A percentile compares a stretch with the other conserved stretches of the same genome.
phyloP scores from a whole-genome alignment of 2,329 filamentous ascomycete species.

The Thyridium curvatum region DNA sequence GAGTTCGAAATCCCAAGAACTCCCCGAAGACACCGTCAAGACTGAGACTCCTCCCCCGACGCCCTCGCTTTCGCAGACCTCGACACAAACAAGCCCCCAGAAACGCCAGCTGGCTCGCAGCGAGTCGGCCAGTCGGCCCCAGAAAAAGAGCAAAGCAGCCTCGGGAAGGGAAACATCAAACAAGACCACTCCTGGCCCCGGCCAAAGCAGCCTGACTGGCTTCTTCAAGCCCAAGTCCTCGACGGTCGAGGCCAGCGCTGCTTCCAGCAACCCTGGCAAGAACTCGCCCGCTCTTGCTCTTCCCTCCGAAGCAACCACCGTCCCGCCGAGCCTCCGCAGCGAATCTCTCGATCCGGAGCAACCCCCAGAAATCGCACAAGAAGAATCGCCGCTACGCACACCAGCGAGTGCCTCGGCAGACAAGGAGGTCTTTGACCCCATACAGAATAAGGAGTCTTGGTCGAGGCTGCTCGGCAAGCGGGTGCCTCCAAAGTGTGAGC shows the following conservation, averaged over 20 bases:
- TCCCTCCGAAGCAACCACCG: background rate
- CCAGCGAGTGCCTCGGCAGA: background rate
- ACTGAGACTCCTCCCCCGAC: too few species aligned
- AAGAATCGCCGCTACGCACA: background rate
- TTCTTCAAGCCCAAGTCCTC: constrained; percentile 65
- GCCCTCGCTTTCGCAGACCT: too few species aligned
- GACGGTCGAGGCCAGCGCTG: constrained; percentile 6
- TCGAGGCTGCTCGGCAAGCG: constrained; percentile 74
- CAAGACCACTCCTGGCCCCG: constrained; percentile 21
- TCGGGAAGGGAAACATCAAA: constrained; percentile 6
- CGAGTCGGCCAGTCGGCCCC: constrained; percentile 11
- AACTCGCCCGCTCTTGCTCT: background rate
- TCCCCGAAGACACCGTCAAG: too few species aligned
- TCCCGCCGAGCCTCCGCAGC: background rate
- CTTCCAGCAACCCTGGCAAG: background rate
- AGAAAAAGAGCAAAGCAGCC: constrained; percentile 43
- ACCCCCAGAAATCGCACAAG: too few species aligned
- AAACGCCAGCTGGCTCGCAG: too few species aligned
- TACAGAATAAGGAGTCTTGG: constrained; percentile 77
- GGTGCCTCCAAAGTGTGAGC: constrained; percentile 73
- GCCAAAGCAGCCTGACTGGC: constrained; percentile 60
- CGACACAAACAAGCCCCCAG: too few species aligned
- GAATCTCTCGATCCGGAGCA: background rate
- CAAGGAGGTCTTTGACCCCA: constrained; percentile 53
- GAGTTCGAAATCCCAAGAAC: too few species aligned